Conservation (phyloP, 2,329 filamentous ascomycete species). For the Colletotrichum agaves region DNA sequence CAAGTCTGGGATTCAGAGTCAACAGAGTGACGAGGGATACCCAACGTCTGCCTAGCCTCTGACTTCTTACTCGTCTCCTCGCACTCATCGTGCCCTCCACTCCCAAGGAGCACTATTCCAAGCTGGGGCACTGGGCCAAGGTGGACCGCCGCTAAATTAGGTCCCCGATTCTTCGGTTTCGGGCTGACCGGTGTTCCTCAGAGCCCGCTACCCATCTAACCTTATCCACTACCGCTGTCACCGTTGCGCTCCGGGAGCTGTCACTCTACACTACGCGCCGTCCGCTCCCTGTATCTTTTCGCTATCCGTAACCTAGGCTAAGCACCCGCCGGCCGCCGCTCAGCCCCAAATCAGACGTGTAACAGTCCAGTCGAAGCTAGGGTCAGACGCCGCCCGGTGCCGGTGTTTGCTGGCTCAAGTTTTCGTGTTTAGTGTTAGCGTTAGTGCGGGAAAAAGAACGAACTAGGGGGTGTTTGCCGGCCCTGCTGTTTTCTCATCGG, state of each 20-base stretch:
- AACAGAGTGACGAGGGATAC: slow-evolving; percentile 1
- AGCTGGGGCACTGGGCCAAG: background rate
- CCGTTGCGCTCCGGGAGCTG: slow-evolving; percentile 12
- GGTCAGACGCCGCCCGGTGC: background rate
- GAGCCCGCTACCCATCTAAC: background rate
- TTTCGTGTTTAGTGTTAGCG: slow-evolving; percentile 6
- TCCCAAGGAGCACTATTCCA: background rate
- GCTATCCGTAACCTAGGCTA: background rate
- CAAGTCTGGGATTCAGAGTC: background rate
- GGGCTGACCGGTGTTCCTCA: slow-evolving; percentile 4
- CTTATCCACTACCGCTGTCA: slow-evolving; percentile 13
- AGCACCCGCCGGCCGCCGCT: background rate
- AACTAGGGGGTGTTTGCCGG: background rate
- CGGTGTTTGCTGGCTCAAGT: background rate
- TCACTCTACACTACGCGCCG: background rate
- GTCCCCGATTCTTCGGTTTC: slow-evolving; percentile 19
- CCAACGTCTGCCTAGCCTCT: background rate
- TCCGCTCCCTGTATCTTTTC: background rate
- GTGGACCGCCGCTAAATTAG: slow-evolving; percentile 20
- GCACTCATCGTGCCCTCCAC: background rate
- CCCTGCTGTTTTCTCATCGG: slow-evolving; percentile 30
- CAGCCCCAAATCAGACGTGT: background rate
- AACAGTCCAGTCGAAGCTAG: background rate
- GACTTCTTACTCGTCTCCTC: background rate
- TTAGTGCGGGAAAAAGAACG: background rate